Evolutionary conservation across 129 eudicot species (phyloP), one percentile per base, ranked within the genome.

Genomic region (Tagetes erecta): DNA sequence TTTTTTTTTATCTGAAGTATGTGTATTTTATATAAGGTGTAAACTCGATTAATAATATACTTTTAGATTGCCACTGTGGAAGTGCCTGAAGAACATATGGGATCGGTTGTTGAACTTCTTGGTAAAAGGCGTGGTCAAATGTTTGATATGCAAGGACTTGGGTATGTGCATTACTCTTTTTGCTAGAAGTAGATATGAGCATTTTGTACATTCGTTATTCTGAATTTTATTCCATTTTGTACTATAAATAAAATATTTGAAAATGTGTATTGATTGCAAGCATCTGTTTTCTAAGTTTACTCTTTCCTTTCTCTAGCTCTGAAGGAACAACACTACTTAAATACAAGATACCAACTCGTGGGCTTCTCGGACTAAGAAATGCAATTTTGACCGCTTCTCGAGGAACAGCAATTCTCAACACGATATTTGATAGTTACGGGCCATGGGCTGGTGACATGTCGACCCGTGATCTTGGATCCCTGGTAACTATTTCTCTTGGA

Each of bases 61-160:
- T 65, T 81, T 71, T 83, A 93, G 96, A 84, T 90, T 79, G 98
- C 96, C 59, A 83, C 94, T 41, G 96, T 93, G 72, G 98, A 93
- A 87, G 97, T 90, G 44, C 97, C 91, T 0, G 97, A 93, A 82
- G 86, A 56, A 70, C 91, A 90, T 75, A 70, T 86, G 85, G 98
- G 98, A 9, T 69, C 92, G 11, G 98, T 93, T 64, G 97, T 93
- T 49, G 97, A 93, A 85, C 96, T 90, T 83, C 92, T 93, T 9
- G 98, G 98, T 77, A 82, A 81, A 88, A 86, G 98, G 73, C 97
- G 98, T 75, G 98, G 97, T 45, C 98, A 82, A 72, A 93, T 93
- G 98, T 65, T 83, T 82, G 95, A 93, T 73, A 93, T 93, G 98
- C 87, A 93, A 80, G 96, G 91, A 36, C 77, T 85, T 58, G 97